Conservation (phyloP, 805 yeast genomes). For the Starmerella sp. region DNA sequence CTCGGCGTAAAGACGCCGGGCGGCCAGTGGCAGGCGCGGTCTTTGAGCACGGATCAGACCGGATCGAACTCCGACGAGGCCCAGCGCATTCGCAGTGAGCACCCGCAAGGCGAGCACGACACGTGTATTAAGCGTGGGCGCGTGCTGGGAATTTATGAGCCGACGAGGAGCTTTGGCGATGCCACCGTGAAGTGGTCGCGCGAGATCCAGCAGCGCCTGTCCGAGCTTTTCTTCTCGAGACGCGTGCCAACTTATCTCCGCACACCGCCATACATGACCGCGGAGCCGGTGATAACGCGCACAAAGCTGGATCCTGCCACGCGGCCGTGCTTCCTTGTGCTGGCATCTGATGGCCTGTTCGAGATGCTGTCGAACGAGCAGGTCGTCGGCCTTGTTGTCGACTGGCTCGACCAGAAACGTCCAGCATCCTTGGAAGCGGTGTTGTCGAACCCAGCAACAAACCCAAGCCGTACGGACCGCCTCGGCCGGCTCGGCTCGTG, state of each 20-base stretch:
- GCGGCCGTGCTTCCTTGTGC: slow-evolving; percentile 66
- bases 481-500: slow-evolving; percentile 16
- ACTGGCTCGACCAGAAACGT: slow-evolving; percentile 76
- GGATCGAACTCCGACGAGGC: slow-evolving; percentile 86
- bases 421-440: slow-evolving; percentile 26
- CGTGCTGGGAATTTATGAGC: slow-evolving; percentile 85
- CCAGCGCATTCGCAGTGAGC: slow-evolving; percentile 69
- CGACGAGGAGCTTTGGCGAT: slow-evolving; percentile 94
- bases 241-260: slow-evolving; percentile 51
- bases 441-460: slow-evolving; percentile 14
- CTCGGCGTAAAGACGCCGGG: slow-evolving; percentile 49
- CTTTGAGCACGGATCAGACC: slow-evolving; percentile 83
- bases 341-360: slow-evolving; percentile 90
- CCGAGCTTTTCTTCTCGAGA: slow-evolving; percentile 72
- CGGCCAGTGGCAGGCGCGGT: slow-evolving; percentile 77
- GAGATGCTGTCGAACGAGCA: slow-evolving; percentile 89
- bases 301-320: slow-evolving; percentile 59
- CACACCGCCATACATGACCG: slow-evolving; percentile 96
- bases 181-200: slow-evolving; percentile 80
- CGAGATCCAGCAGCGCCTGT: slow-evolving; percentile 60
- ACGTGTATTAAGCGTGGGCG: slow-evolving; percentile 74
- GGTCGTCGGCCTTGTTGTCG: slow-evolving; percentile 80
- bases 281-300: slow-evolving; percentile 84
- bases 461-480: not conserved
- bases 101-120: slow-evolving; percentile 58